These are phyloP conservation scores for Juncus effusus DNA, from an alignment of 176 grass and related monocot genomes.

Conservation along the genomic window DNA sequence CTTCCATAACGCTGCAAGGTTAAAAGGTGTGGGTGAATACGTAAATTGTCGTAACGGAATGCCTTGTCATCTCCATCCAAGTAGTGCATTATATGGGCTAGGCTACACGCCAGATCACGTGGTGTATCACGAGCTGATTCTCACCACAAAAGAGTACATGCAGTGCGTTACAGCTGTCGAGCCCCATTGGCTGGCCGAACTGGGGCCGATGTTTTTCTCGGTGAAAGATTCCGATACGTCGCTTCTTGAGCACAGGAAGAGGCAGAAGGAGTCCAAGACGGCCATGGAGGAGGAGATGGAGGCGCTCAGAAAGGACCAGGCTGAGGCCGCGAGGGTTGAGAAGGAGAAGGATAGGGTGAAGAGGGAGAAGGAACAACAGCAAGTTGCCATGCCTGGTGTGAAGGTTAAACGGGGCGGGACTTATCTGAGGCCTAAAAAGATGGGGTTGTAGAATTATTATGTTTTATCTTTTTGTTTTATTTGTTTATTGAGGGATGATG, in stretches of 20 bases:
- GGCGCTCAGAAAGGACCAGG: slow-evolving; percentile 71
- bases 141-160: slow-evolving; percentile 98
- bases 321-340: slow-evolving; percentile 36
- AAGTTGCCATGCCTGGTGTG: slow-evolving; percentile 81
- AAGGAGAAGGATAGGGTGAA: slow-evolving; percentile 73
- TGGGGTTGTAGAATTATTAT: slow-evolving; percentile 49
- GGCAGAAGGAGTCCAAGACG: slow-evolving; percentile 82
- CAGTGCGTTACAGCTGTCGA: slow-evolving; percentile 93
- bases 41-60: slow-evolving; percentile 94
- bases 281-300: slow-evolving; percentile 99
- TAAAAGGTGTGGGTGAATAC: slow-evolving; percentile 92
- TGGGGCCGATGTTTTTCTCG: slow-evolving; percentile 97
- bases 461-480: neutral
- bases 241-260: slow-evolving; percentile 83
- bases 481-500: neutral
- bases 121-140: slow-evolving; percentile 89
- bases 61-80: slow-evolving; percentile 93
- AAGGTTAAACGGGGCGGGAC: slow-evolving; percentile 80
- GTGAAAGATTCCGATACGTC: slow-evolving; percentile 85
- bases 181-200: slow-evolving; percentile 84
- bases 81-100: slow-evolving; percentile 81
- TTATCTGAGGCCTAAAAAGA: slow-evolving; percentile 66
- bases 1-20: slow-evolving; percentile 83
- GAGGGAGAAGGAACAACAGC: slow-evolving; percentile 76
- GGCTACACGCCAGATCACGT: slow-evolving; percentile 87